phyloP scores from a whole-genome alignment of 2,329 filamentous ascomycete genomes.

The Ophiostoma montium region DNA sequence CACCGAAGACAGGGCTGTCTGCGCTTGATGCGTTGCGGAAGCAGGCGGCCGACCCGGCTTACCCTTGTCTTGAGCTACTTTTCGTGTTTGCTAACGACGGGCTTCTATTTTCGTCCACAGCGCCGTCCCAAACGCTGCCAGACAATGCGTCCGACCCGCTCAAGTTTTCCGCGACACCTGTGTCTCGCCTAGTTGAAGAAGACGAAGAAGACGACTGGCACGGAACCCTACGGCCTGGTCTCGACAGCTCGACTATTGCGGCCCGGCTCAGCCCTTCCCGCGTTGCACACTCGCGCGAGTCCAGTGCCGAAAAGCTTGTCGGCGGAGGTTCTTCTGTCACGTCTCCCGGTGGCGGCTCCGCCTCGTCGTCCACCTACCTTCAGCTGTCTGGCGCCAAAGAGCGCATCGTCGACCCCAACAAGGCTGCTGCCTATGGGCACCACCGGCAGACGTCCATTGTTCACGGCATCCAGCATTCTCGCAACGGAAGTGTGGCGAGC shows the following conservation, averaged over 20 bases:
- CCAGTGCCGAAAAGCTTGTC: slow-evolving; percentile 38
- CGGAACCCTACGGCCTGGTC: slow-evolving; percentile 33
- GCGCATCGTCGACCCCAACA: slow-evolving; percentile 43
- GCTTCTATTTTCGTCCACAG: slow-evolving; percentile 20
- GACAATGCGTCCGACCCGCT: slow-evolving; percentile 38
- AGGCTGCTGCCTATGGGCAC: slow-evolving; percentile 56
- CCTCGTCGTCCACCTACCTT: slow-evolving; percentile 22
- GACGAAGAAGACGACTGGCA: slow-evolving; percentile 41
- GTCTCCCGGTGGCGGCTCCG: slow-evolving; percentile 16
- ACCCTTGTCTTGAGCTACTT: neutral
- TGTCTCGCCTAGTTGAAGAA: slow-evolving; percentile 38
- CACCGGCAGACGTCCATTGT: slow-evolving; percentile 96
- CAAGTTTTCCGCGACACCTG: slow-evolving; percentile 37
- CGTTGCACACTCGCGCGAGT: slow-evolving; percentile 40
- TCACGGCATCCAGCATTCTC: slow-evolving; percentile 83
- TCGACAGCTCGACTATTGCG: slow-evolving; percentile 20
- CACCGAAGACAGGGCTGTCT: neutral
- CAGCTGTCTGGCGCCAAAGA: slow-evolving; percentile 33
- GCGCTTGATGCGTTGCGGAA: neutral
- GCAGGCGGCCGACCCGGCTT: neutral
- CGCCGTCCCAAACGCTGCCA: slow-evolving; percentile 45
- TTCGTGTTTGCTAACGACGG: slow-evolving; percentile 1
- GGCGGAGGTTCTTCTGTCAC: neutral
- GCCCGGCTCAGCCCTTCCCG: slow-evolving; percentile 17
- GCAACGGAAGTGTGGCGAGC: slow-evolving; percentile 77